A percentile compares a stretch with the other conserved stretches of the same genome.
These are phyloP conservation scores for Citropsis articulata DNA, from an alignment of 345 rosid genomes.

Conservation along the genomic window DNA sequence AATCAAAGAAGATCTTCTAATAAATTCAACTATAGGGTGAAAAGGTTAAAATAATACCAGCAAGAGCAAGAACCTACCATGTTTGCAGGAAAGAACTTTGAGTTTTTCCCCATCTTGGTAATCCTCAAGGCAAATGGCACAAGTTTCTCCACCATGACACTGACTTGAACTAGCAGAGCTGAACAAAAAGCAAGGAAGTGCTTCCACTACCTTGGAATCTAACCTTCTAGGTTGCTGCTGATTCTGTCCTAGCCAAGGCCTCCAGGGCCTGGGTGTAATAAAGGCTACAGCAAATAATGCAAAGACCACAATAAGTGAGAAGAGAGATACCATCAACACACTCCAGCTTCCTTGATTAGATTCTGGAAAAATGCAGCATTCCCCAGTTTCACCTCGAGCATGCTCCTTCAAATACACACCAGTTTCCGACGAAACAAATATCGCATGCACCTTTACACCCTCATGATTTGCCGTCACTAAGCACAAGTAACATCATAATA, in stretches of 20 bases:
- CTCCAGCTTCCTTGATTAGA: conserved; percentile 49
- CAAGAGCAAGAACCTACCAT: conserved; percentile 37
- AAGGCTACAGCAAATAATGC: conserved; percentile 43
- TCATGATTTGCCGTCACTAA: conserved; percentile 62
- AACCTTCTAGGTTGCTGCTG: conserved; percentile 17
- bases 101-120: conserved; percentile 60
- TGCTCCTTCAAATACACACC: conserved; percentile 47
- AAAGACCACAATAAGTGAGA: conserved; percentile 45
- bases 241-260: conserved; percentile 36
- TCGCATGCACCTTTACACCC: conserved; percentile 50
- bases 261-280: conserved; percentile 47
- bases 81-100: conserved; percentile 71
- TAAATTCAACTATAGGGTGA: background rate
- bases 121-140: conserved; percentile 79
- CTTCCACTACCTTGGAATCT: conserved; percentile 44
- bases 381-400: conserved; percentile 41
- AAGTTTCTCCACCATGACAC: conserved; percentile 46
- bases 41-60: background rate
- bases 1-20: background rate
- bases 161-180: conserved; percentile 25
- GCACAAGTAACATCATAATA: conserved; percentile 3
- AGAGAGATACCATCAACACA: conserved; percentile 50
- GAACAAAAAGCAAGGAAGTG: conserved; percentile 52
- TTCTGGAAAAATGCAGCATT: conserved; percentile 57
- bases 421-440: conserved; percentile 51